Evolutionary conservation across 768 basidiomycete species (phyloP), one percentile per base, ranked within the genome.

Genomic region (Suillus plorans): DNA sequence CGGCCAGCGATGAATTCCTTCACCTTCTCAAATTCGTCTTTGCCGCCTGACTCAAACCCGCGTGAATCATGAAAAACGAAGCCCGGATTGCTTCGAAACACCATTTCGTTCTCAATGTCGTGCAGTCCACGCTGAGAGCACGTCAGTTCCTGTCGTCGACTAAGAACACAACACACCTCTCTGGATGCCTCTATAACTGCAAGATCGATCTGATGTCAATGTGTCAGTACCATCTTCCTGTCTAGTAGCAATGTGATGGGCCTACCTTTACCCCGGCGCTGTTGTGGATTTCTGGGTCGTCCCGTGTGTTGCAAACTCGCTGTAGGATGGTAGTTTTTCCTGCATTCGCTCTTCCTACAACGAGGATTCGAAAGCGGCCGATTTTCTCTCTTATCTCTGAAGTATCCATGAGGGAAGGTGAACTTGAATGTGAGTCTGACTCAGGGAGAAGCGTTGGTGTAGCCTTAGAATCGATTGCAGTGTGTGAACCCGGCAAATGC

Each of bases 301-400:
- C 76, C 1, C 64, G 72, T 8, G 77, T 73, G 61, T 76, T 72
- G 67, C 79, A 80, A 12, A 82, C 72, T 58, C 72, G 73, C 66
- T 78, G 72, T 20, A 80, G 69, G 31, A 81, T 69, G 0, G 80
- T 81, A 0, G 79, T 81, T 66, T 81, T 81, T 0, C 80, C 80
- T 1, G 79, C 73, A 61, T 80, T 80, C 1, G 78, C 76, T 60
- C 76, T 72, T 5, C 80, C 80, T n/a, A 81, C 77, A 18, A 80
- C 69, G 53, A 81, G 77, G 36, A 81, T 73, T 5, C 80, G 75
- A 53, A 81, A 80, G 49, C 69, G 74, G 1, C 16, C 22, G 45
- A 66, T 56, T 41, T 28, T 56, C 9, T 44, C 0, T 44, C 36
- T 68, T 20, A 68, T 34, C 0, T 2, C 2, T n/a, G 67, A 44